Evolutionary conservation across 2,329 filamentous ascomycete genomes (phyloP).

Genomic region (Alternaria hordeiaustralica): DNA sequence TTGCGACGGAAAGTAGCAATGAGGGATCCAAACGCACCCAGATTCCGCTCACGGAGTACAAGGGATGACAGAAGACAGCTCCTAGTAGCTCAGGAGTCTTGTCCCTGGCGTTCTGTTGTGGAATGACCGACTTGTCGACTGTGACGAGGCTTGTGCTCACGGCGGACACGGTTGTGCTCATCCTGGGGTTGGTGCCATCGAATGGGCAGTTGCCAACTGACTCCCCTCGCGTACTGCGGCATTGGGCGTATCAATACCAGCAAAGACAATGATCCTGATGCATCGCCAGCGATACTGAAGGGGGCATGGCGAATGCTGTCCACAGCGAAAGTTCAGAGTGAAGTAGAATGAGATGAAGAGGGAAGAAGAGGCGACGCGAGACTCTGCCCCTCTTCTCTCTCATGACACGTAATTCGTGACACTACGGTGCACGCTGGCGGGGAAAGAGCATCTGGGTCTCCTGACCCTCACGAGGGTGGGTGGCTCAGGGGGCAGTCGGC

Average conservation of each 20-base stretch:
- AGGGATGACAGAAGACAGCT: not conserved
- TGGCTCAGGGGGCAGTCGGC: not conserved
- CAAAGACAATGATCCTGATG: not conserved
- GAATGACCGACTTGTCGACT: not conserved
- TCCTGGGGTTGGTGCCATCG: conserved; percentile 23
- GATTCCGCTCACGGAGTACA: not conserved
- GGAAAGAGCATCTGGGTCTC: not conserved
- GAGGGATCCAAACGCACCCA: not conserved
- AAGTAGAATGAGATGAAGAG: not conserved
- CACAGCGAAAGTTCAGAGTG: not conserved
- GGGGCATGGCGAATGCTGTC: not conserved
- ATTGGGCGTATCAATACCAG: not conserved
- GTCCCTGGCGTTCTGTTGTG: not conserved
- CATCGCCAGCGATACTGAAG: not conserved
- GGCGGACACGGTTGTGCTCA: conserved; percentile 49
- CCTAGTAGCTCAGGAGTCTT: not conserved
- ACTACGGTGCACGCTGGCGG: not conserved
- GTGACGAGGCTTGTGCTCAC: conserved; percentile 9
- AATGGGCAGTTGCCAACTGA: not conserved
- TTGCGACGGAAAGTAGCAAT: not conserved
- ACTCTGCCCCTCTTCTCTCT: not conserved
- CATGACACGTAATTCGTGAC: not conserved
- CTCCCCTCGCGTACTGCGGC: not conserved
- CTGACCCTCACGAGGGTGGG: not conserved
- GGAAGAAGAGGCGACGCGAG: not conserved